These are phyloP conservation scores for Vitis vinifera DNA, from an alignment of 164 flowering plant genomes.

Conservation along the genomic window DNA sequence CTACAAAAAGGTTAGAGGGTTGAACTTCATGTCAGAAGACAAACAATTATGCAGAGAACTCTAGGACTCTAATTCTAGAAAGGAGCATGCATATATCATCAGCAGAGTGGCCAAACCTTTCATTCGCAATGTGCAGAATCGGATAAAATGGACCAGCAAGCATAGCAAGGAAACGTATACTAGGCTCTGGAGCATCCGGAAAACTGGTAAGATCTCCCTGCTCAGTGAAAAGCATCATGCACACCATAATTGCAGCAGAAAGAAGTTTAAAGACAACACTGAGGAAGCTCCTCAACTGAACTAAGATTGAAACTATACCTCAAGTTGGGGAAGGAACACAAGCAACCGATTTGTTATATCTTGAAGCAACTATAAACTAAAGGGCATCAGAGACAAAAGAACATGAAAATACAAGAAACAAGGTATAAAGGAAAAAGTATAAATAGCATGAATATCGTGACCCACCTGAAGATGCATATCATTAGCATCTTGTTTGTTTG, in stretches of 20 bases:
- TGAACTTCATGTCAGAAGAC: background rate
- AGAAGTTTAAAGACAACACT: background rate
- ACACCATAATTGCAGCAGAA: background rate
- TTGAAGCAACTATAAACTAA: constrained; percentile 79
- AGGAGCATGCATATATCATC: background rate
- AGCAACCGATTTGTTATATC: constrained; percentile 73
- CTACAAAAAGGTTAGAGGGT: no score
- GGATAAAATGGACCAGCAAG: constrained; percentile 94
- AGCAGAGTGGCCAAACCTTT: constrained; percentile 52
- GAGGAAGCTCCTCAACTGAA: background rate
- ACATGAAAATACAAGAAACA: constrained; percentile 18
- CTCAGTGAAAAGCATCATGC: constrained; percentile 16
- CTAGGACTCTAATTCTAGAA: background rate
- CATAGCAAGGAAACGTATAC: constrained; percentile 80
- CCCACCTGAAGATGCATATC: constrained; percentile 88
- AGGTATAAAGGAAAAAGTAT: background rate
- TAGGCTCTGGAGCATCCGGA: constrained; percentile 64
- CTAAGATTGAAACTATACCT: constrained; percentile 46
- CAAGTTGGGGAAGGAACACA: constrained; percentile 84
- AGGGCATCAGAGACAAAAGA: constrained; percentile 29
- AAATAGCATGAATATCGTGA: constrained; percentile 4
- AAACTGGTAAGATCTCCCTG: constrained; percentile 76
- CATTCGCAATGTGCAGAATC: constrained; percentile 63
- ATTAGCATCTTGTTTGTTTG: constrained; percentile 73
- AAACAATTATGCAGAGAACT: background rate